These are phyloP conservation scores for Xerocomus minutiporus DNA, from an alignment of 1,284 basidiomycete genomes.

Conservation along the genomic window DNA sequence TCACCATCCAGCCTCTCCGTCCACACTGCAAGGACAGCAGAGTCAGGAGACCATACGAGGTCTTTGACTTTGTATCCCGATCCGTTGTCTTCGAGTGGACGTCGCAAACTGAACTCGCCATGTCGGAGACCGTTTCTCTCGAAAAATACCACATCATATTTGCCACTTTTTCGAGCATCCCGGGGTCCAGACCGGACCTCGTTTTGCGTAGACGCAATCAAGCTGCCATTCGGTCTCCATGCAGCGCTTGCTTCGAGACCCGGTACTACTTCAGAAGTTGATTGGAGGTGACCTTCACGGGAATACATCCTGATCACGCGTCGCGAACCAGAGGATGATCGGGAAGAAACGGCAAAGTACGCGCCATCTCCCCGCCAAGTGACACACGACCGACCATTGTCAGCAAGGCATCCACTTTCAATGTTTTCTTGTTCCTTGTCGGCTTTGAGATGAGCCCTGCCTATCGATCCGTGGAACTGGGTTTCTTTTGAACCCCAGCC, in stretches of 20 bases:
- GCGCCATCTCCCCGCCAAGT: conserved; percentile 93
- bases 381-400: conserved; percentile 71
- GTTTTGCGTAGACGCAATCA: conserved; percentile 80
- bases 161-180: conserved; percentile 60
- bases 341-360: conserved; percentile 81
- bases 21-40: conserved; percentile 83
- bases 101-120: conserved; percentile 80
- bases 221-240: conserved; percentile 87
- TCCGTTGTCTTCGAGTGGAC: conserved; percentile 32
- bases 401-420: conserved; percentile 59
- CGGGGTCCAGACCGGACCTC: conserved; percentile 69
- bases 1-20: conserved; percentile 66
- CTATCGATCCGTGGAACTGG: conserved; percentile 95
- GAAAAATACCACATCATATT: conserved; percentile 91
- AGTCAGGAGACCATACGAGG: conserved; percentile 86
- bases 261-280: conserved; percentile 79
- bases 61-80: conserved; percentile 73
- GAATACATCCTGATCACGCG: conserved; percentile 78
- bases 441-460: conserved; percentile 64
- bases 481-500: conserved; percentile 98
- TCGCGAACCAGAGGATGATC: conserved; percentile 39
- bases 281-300: conserved; percentile 74
- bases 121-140: conserved; percentile 93
- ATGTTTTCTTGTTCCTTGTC: conserved; percentile 44
- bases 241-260: conserved; percentile 80